phyloP scores from a whole-genome alignment of 805 yeast genomes.

The Priceomyces haplophilus region DNA sequence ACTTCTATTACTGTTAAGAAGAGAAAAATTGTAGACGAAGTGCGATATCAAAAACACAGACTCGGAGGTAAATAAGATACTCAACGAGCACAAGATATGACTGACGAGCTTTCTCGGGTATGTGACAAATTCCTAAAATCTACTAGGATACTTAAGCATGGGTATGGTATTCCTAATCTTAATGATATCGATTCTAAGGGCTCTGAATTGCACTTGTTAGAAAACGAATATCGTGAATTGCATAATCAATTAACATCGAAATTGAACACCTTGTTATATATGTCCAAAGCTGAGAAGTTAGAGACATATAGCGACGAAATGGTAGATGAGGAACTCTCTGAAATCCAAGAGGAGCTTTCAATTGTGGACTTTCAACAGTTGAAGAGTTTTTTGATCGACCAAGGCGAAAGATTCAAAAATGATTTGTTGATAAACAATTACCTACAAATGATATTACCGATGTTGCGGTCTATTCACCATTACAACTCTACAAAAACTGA shows the following conservation, averaged over 20 bases:
- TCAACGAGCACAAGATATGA: constrained; percentile 8
- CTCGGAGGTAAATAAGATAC: neutral
- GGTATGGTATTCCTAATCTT: constrained; percentile 31
- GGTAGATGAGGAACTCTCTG: constrained; percentile 15
- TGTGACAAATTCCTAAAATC: constrained; percentile 22
- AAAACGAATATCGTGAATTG: constrained; percentile 22
- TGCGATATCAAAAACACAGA: constrained; percentile 4
- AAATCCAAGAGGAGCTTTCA: constrained; percentile 11
- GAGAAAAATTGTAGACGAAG: neutral
- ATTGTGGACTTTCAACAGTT: constrained; percentile 11
- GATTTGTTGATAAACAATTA: constrained; percentile 21
- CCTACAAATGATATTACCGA: constrained; percentile 29
- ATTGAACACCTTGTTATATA: constrained; percentile 27
- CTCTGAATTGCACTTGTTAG: constrained; percentile 15
- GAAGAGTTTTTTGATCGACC: constrained; percentile 17
- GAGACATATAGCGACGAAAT: constrained; percentile 10
- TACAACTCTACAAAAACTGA: constrained; percentile 27
- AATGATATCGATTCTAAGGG: neutral
- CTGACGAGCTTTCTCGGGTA: constrained; percentile 15
- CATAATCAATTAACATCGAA: constrained; percentile 22
- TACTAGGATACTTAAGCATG: constrained; percentile 26
- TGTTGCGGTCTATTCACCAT: constrained; percentile 33
- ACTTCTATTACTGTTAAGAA: neutral
- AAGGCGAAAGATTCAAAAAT: constrained; percentile 23
- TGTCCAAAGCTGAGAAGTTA: constrained; percentile 23